Percentiles rank a stretch among this genome's conserved stretches.
phyloP scores from a whole-genome alignment of 2,329 filamentous ascomycete species.

The Pseudodiploospora longispora region DNA sequence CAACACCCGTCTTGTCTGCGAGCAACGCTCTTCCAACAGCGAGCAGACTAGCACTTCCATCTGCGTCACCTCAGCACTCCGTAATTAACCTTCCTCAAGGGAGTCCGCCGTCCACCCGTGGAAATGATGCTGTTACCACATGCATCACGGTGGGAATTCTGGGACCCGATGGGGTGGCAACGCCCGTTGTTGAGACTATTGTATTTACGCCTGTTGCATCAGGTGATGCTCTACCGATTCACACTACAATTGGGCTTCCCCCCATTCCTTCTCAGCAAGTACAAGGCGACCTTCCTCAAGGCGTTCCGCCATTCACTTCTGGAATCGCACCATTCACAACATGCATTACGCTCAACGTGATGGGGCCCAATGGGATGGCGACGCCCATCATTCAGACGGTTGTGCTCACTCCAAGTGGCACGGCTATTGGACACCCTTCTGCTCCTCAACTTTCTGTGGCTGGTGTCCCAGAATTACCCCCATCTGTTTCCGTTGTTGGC shows the following conservation, averaged over 20 bases:
- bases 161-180: conserved; percentile 23
- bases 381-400: conserved; percentile 26
- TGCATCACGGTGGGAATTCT: conserved; percentile 23
- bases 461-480: conserved; percentile 9
- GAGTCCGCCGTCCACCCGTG: conserved; percentile 9
- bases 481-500: conserved; percentile 11
- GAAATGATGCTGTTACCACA: conserved; percentile 15
- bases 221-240: conserved; percentile 7
- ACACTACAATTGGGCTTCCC: conserved; percentile 12
- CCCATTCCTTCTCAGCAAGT: conserved; percentile 12
- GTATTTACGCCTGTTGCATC: conserved; percentile 12
- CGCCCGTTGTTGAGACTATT: conserved; percentile 20
- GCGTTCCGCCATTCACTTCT: conserved; percentile 9
- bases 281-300: conserved; percentile 13
- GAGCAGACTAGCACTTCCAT: conserved; percentile 9
- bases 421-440: conserved; percentile 13
- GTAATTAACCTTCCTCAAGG: conserved; percentile 13
- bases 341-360: conserved; percentile 20
- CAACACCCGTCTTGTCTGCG: conserved; percentile 20
- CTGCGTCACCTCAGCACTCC: conserved; percentile 9
- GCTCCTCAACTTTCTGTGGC: conserved; percentile 9
- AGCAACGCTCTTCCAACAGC: conserved; percentile 14
- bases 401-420: conserved; percentile 16
- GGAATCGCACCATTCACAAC: conserved; percentile 15
- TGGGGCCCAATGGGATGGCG: conserved; percentile 23